Evolutionary conservation across 148 eudicot genomes (phyloP), one percentile per base, ranked within the genome.

Genomic region (Vaccinium vitisidaea): DNA sequence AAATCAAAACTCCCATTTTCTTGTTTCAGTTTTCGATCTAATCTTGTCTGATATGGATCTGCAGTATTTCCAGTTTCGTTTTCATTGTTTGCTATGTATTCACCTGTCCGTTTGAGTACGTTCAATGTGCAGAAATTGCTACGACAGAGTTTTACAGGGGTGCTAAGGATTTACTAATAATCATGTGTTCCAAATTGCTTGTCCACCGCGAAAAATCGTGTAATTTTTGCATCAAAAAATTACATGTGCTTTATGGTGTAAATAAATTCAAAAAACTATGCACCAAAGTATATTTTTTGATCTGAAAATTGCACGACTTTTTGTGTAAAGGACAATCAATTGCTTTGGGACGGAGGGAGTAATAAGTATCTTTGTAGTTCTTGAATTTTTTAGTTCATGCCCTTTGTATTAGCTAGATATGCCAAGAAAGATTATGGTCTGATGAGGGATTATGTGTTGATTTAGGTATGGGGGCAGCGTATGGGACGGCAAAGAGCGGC

Each of bases 401-500:
- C 11, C 12, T 65, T 8, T 30, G 30, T 9, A 3, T 65, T 65
- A 23, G 30, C 71, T 23, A 30, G 67, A 21, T 63, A 9, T 65
- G 10, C 30, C 3, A 65, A 65, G 30, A 23, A 65, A 65, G 71
- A 65, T 10, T 12, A 65, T 10, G 5, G 32, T 65, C 71, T 65
- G 25, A 65, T 65, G 32, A 8, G 71, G 30, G 3, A 46, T 61
- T 5, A 48, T 52, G 30, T 25, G 16, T 69, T 69, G 19, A 27
- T 53, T 52, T 61, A 74, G 84, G 84, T 43, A 78, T 84, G 86
- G 86, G 86, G 43, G 86, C 86, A 19, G 86, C 86, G 8, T 84
- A 84, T 79, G 86, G 86, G 63, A 84, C 86, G 6, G 86, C 86
- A 5, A 84, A 84, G 79, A 84, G 86, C 43, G 86, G 86, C 9